Evolutionary conservation across 306 rosid genomes (phyloP).

Genomic region (Alnus rubra): DNA sequence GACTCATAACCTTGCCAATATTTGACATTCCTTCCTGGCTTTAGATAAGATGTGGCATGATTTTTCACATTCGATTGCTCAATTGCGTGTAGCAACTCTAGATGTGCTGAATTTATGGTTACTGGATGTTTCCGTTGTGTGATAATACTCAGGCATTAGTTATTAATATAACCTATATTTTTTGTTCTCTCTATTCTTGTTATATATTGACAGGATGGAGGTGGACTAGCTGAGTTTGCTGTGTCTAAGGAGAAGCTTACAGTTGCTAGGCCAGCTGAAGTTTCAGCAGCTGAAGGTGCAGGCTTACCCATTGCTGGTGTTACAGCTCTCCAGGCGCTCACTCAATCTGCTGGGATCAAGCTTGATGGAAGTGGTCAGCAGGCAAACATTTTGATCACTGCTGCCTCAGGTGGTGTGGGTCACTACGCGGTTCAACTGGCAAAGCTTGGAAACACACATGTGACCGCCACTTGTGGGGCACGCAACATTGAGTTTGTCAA

Average conservation of each 20-base stretch:
- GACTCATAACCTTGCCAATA: not conserved
- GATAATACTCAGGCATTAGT: not conserved
- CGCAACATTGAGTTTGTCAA: constrained; percentile 66
- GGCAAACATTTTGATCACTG: constrained; percentile 68
- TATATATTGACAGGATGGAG: constrained; percentile 50
- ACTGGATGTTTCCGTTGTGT: not conserved
- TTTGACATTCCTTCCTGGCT: not conserved
- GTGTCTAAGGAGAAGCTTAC: constrained; percentile 47
- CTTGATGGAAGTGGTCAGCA: constrained; percentile 53
- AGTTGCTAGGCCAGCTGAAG: constrained; percentile 53
- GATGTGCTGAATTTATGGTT: not conserved
- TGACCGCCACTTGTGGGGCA: constrained; percentile 78
- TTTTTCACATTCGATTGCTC: not conserved
- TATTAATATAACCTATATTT: too few relatives aligned
- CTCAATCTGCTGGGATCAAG: constrained; percentile 48
- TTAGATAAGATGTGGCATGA: not conserved
- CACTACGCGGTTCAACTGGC: constrained; percentile 81
- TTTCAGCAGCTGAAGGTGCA: constrained; percentile 60
- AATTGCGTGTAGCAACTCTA: not conserved
- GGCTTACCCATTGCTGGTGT: constrained; percentile 68
- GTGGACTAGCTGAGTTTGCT: constrained; percentile 73
- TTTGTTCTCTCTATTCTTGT: not conserved
- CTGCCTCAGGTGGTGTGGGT: constrained; percentile 91
- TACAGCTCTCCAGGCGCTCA: constrained; percentile 70
- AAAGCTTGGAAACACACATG: constrained; percentile 77